Evolutionary conservation across 2,329 filamentous ascomycete genomes (phyloP).

Genomic region (Alternaria infectoria): DNA sequence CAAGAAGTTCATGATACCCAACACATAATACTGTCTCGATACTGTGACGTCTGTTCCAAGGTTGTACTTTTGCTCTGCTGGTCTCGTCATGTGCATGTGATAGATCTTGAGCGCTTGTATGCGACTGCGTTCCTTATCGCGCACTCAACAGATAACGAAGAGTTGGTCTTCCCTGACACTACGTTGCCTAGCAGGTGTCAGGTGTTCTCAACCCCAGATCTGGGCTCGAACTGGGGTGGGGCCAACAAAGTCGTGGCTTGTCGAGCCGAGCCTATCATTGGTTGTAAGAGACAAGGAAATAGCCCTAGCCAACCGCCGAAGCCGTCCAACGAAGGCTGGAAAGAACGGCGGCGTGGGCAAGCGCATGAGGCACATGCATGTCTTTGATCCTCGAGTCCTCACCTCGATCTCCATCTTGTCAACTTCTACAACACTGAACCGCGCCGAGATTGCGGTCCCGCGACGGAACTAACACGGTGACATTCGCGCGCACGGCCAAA

Average conservation of each 20-base stretch:
- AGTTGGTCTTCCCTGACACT: background rate
- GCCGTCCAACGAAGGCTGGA: slow-evolving; percentile 14
- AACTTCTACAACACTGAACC: background rate
- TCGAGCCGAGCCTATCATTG: slow-evolving; percentile 10
- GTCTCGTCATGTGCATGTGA: background rate
- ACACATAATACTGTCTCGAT: background rate
- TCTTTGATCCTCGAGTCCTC: slow-evolving; percentile 14
- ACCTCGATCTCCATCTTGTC: background rate
- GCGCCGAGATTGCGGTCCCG: background rate
- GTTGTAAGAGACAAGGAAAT: slow-evolving; percentile 10
- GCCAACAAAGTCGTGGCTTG: slow-evolving; percentile 13
- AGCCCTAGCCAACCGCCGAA: slow-evolving; percentile 15
- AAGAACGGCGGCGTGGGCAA: slow-evolving; percentile 1
- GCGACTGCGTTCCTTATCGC: background rate
- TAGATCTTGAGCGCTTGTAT: background rate
- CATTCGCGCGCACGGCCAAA: background rate
- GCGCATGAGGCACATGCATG: slow-evolving; percentile 6
- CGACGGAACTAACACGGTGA: background rate
- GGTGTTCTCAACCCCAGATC: slow-evolving; percentile 17
- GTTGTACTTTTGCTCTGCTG: background rate
- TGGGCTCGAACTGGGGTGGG: slow-evolving; percentile 15
- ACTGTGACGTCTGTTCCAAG: background rate
- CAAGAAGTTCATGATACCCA: slow-evolving; percentile 34
- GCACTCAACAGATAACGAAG: background rate
- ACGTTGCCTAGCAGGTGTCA: slow-evolving; percentile 4